A percentile compares a stretch with the other conserved stretches of the same genome.
phyloP scores from a whole-genome alignment of 2,329 filamentous ascomycete species.

The Dactylellina parvicollis region DNA sequence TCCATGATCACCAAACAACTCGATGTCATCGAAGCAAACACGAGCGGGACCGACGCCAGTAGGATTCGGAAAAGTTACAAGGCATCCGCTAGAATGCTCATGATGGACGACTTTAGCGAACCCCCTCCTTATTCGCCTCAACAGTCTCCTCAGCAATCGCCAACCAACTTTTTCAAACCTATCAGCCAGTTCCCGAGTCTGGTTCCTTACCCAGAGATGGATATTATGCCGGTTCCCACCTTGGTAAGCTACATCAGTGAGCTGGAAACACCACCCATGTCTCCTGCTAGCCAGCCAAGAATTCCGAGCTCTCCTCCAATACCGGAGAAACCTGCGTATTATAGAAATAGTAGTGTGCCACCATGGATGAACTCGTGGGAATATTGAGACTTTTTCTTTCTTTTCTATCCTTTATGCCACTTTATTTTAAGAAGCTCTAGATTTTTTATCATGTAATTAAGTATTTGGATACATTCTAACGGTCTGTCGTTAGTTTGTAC shows the following conservation, averaged over 20 bases:
- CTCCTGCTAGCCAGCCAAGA: too few relatives aligned
- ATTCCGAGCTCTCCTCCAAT: background rate
- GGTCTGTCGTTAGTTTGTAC: too few relatives aligned
- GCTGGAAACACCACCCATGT: background rate
- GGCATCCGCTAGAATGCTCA: background rate
- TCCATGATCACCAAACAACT: slow-evolving; percentile 4
- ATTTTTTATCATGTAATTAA: too few relatives aligned
- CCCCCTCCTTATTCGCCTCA: background rate
- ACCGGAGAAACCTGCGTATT: background rate
- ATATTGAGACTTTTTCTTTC: background rate
- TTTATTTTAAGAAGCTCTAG: too few relatives aligned
- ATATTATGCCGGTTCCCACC: background rate
- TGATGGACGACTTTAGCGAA: slow-evolving; percentile 10
- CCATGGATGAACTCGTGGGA: background rate
- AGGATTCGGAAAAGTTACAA: slow-evolving; percentile 20
- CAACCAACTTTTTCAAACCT: background rate
- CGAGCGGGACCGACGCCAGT: background rate
- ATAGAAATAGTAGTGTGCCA: background rate
- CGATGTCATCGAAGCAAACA: slow-evolving; percentile 20
- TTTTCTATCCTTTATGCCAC: background rate
- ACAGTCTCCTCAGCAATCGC: background rate
- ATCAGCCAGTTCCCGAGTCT: background rate
- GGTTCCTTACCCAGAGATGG: background rate
- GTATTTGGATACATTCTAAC: too few relatives aligned
- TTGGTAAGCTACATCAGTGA: background rate